phyloP scores from a whole-genome alignment of 2,329 filamentous ascomycete genomes.

The Aureobasidium namibiae region DNA sequence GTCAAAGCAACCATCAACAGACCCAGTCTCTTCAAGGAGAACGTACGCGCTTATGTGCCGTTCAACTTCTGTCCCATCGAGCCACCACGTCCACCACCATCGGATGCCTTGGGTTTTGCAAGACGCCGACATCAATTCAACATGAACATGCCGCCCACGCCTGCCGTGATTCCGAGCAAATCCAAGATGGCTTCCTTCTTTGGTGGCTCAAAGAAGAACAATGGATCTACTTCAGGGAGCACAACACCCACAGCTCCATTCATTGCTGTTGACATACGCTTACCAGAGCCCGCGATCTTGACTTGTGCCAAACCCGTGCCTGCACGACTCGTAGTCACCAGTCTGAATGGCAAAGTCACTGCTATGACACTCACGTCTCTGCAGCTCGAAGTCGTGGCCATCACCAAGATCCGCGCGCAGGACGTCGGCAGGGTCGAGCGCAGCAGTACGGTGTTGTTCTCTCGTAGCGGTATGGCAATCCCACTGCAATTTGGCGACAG shows the following conservation, averaged over 20 bases:
- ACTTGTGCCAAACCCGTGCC: slow-evolving; percentile 85
- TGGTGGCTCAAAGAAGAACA: slow-evolving; percentile 30
- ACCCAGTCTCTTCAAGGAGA: slow-evolving; percentile 85
- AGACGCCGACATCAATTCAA: slow-evolving; percentile 59
- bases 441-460: slow-evolving; percentile 67
- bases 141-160: slow-evolving; percentile 14
- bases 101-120: slow-evolving; percentile 75
- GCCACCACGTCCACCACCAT: slow-evolving; percentile 61
- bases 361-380: slow-evolving; percentile 68
- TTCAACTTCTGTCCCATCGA: slow-evolving; percentile 93
- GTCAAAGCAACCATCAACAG: slow-evolving; percentile 90
- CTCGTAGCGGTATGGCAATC: slow-evolving; percentile 32
- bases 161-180: slow-evolving; percentile 23
- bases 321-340: slow-evolving; percentile 70
- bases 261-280: slow-evolving; percentile 70
- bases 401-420: slow-evolving; percentile 71
- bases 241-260: slow-evolving; percentile 34
- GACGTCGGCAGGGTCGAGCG: slow-evolving; percentile 62
- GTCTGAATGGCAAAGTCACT: slow-evolving; percentile 60
- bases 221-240: neutral
- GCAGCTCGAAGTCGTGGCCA: slow-evolving; percentile 72
- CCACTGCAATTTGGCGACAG: neutral
- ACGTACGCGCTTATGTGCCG: slow-evolving; percentile 56
- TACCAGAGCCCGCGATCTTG: slow-evolving; percentile 80
- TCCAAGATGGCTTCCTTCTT: slow-evolving; percentile 55